A percentile compares a stretch with the other conserved stretches of the same genome.
Evolutionary conservation across 106 monocot genomes (phyloP).

Genomic region (Platanthera zijinensis): DNA sequence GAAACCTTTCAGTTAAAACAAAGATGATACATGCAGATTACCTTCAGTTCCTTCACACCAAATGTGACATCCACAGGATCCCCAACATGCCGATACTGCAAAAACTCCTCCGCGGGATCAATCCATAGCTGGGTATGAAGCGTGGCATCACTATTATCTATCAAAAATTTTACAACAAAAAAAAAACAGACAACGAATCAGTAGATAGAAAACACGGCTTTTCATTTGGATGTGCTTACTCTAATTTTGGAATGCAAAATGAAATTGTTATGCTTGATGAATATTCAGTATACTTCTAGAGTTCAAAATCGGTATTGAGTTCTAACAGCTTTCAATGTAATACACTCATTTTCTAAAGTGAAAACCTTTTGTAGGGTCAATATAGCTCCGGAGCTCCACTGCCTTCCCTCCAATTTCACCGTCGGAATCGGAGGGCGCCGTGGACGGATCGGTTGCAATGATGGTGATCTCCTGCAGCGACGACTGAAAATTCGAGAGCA

Average conservation of each 20-base stretch:
- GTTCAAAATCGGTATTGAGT: too few species aligned
- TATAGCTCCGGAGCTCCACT: constrained; percentile 83
- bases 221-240: too few species aligned
- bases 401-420: constrained; percentile 80
- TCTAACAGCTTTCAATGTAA: too few species aligned
- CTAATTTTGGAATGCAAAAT: too few species aligned
- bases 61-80: constrained; percentile 89
- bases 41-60: constrained; percentile 56
- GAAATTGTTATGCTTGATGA: too few species aligned
- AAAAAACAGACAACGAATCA: not conserved
- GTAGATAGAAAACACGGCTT: not conserved
- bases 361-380: constrained; percentile 78
- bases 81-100: constrained; percentile 73
- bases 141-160: constrained; percentile 67
- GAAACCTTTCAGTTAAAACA: too few species aligned
- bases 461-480: constrained; percentile 88
- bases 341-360: not conserved
- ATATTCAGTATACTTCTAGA: too few species aligned
- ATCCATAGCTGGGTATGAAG: constrained; percentile 98
- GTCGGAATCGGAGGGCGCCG: constrained; percentile 24
- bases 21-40: not conserved
- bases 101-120: constrained; percentile 83
- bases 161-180: not conserved
- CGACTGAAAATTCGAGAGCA: constrained; percentile 87
- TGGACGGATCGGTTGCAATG: constrained; percentile 64